Conservation (phyloP, 1,284 basidiomycete species). For the Trichosporon sp. region DNA sequence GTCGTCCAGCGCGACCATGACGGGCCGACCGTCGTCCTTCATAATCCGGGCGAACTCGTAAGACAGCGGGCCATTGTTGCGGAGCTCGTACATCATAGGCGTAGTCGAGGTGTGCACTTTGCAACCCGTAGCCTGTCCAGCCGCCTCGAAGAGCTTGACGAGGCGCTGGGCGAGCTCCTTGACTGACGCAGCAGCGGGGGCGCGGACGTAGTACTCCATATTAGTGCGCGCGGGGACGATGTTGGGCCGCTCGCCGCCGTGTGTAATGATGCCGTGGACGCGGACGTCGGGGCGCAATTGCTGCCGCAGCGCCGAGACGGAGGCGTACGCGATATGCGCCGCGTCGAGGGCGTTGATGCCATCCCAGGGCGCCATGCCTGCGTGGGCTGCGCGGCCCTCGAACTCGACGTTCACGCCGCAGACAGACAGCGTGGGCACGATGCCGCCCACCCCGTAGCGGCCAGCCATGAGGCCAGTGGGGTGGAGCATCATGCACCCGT, state of each 20-base stretch:
- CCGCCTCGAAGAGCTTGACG: slow-evolving; percentile 59
- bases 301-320: slow-evolving; percentile 67
- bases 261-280: slow-evolving; percentile 39
- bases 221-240: slow-evolving; percentile 70
- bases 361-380: slow-evolving; percentile 57
- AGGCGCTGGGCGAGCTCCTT: slow-evolving; percentile 54
- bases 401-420: slow-evolving; percentile 29
- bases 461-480: slow-evolving; percentile 7
- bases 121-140: slow-evolving; percentile 64
- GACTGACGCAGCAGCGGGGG: slow-evolving; percentile 58
- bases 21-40: slow-evolving; percentile 3
- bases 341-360: slow-evolving; percentile 79
- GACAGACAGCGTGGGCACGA: slow-evolving; percentile 30
- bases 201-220: slow-evolving; percentile 63
- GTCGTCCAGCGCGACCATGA: slow-evolving; percentile 8
- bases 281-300: slow-evolving; percentile 47
- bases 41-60: slow-evolving; percentile 14
- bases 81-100: slow-evolving; percentile 55
- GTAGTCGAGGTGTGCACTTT: slow-evolving; percentile 52
- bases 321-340: slow-evolving; percentile 69
- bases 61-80: slow-evolving; percentile 26
- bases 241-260: slow-evolving; percentile 56
- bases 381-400: slow-evolving; percentile 58
- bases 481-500: slow-evolving; percentile 31
- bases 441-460: slow-evolving; percentile 8